Base-by-base conservation (phyloP, 192 early-diverging fungal genomes). In the Oehlia diaphana region DNA sequence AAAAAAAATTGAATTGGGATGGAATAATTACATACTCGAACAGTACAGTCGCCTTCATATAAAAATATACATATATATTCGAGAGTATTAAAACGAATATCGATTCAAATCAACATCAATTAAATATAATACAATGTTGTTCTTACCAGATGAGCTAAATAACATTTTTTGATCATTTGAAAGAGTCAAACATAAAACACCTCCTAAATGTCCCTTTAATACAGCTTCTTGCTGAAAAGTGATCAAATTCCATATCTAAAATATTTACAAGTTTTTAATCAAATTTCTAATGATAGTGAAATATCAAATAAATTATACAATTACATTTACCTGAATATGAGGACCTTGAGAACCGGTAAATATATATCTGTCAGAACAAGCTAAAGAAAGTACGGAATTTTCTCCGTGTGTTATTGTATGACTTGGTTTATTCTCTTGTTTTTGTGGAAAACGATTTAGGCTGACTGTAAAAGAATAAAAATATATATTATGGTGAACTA, bases 271-370 rank as follows among this genome's bases (percentile, higher is more conserved):
- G 28, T 21, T 58, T 33, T 39, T 19, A 66, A 31, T 14, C 23
- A 21, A n/a, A 14, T 63, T 13, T 31, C 16, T 12, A 63, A 23
- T 10, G 23, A 79, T n/a, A 39, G 39, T 49, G 64, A 71, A 64
- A 47, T 42, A 37, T 35, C 67, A 67, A 26, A 65, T 47, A 31
- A 82, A 74, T 19, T 58, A 0, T 5, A 9, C 31, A 31, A 31
- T 28, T 49, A 6, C 8, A 4, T 39, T 16, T 78, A 91, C 93
- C 82, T 89, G 87, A 70, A 94, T 92, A 77, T 87, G 77, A 65
- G 83, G 87, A 39, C 86, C 88, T 80, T 94, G 92, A 31, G 90
- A 88, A 7, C 93, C 93, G 82, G 91, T 91, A 77, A 93, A 92
- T 12, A 94, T 82, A 64, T 90, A 84, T 12, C 83, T 77, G 53